Base-by-base conservation (phyloP, 1,284 basidiomycete species). In the Ustilago loliicola region DNA sequence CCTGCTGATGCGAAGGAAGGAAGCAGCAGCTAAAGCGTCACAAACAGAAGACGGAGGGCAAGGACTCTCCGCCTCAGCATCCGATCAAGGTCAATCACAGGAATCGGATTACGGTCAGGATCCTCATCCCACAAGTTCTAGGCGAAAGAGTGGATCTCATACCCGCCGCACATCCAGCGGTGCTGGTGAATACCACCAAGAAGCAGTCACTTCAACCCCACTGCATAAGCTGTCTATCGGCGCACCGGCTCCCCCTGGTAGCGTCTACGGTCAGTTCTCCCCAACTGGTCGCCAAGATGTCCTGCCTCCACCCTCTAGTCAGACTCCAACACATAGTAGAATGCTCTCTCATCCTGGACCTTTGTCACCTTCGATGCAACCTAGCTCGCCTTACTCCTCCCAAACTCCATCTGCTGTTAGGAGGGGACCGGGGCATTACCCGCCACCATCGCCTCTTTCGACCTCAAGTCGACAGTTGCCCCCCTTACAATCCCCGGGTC, bases 1-100 rank as follows among this genome's bases (percentile, higher is more conserved):
- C 60, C 59, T 86, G 62, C 75, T 86, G n/a, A 85, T 86, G 83
- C 72, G 85, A 32, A 68, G 85, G 45, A 86, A 86, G 34, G 83
- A 84, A 52, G 83, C 83, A 3, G 80, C 81, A 4, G 81, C 81
- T 13, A 75, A 75, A 40, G 72, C 77, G 27, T 50, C 48, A 2
- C 66, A 72, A 40, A 66, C 58, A 9, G 68, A 72, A 15, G 63
- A 59, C 29, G 70, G 70, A 11, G 76, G 70, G 15, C 64, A 66
- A 9, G 64, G 61, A 8, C 52, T 73, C 7, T 78, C 71, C 15
- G 71, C 76, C 2, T 78, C 76, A 10, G 76, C 76, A 0, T 78
- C 76, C 19, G 76, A 78, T 47, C 76, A 74, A 36, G 42, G 42
- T 21, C 76, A 78, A 25, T 74, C 72, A 25, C 76, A 78, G 47